Evolutionary conservation across 352 stramenopile genomes (phyloP).

Genomic region (Blastocystis sp.): DNA sequence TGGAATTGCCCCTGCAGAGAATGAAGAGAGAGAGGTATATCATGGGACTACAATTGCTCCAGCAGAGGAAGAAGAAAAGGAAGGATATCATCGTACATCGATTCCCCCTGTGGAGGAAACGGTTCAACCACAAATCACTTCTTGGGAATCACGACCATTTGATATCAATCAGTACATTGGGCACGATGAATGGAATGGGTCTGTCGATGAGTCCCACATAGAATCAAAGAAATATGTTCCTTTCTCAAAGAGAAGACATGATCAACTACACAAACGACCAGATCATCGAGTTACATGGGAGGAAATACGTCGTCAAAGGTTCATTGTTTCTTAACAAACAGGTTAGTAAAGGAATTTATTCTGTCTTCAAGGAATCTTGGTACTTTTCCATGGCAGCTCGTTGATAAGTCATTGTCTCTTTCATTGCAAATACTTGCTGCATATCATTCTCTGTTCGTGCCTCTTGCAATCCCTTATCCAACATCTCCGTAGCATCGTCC

Average conservation of each 20-base stretch:
- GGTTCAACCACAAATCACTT: background rate
- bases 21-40: background rate
- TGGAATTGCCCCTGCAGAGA: background rate
- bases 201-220: background rate
- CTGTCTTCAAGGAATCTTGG: conserved; percentile 6
- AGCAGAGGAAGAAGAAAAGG: background rate
- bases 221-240: background rate
- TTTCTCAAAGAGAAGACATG: background rate
- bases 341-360: background rate
- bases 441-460: background rate
- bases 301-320: background rate
- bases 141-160: background rate
- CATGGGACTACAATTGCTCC: background rate
- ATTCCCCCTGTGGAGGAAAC: background rate
- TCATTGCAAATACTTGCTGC: background rate
- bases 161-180: background rate
- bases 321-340: conserved; percentile 4
- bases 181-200: background rate
- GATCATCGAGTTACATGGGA: conserved; percentile 27
- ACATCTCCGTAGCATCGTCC: background rate
- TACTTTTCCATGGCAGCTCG: conserved; percentile 27
- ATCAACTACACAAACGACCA: background rate
- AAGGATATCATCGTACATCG: background rate
- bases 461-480: conserved; percentile 35
- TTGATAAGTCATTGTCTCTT: conserved; percentile 27